A percentile compares a stretch with the other conserved stretches of the same genome.
Evolutionary conservation across 106 monocot genomes (phyloP).

Genomic region (Allium sativum): DNA sequence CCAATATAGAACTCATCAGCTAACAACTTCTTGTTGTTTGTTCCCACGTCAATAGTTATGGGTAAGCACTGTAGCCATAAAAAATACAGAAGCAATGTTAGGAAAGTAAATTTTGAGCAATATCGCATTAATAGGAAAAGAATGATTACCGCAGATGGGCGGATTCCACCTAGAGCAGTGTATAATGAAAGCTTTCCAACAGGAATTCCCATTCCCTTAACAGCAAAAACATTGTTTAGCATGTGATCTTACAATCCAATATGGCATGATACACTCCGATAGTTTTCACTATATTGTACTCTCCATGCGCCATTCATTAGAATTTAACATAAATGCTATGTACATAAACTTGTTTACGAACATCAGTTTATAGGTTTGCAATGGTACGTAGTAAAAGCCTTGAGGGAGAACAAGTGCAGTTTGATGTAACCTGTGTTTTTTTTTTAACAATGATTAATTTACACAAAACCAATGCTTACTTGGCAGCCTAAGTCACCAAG

Average conservation of each 20-base stretch:
- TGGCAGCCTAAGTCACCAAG: slow-evolving; percentile 96
- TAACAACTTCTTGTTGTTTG: slow-evolving; percentile 71
- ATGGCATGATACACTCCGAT: not conserved
- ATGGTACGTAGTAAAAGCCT: no score
- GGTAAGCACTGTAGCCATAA: slow-evolving; percentile 54
- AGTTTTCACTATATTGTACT: no score
- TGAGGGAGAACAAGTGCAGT: no score
- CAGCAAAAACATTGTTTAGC: slow-evolving; percentile 2
- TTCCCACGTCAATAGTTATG: slow-evolving; percentile 89
- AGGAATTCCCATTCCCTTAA: slow-evolving; percentile 86
- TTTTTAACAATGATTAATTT: not conserved
- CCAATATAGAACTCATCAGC: slow-evolving; percentile 89
- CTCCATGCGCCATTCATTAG: no score
- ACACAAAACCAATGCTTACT: slow-evolving; percentile 15
- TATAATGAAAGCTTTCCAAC: slow-evolving; percentile 43
- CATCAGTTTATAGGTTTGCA: no score
- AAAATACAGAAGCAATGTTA: not conserved
- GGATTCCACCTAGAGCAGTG: slow-evolving; percentile 34
- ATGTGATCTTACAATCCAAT: not conserved
- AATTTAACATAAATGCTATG: no score
- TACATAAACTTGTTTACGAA: no score
- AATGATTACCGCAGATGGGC: slow-evolving; percentile 31
- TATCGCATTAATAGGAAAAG: not conserved
- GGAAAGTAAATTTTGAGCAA: not conserved
- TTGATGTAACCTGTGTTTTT: no score